Conservation (phyloP, 2,329 filamentous ascomycete genomes). For the Aspergillus chevalieri region DNA sequence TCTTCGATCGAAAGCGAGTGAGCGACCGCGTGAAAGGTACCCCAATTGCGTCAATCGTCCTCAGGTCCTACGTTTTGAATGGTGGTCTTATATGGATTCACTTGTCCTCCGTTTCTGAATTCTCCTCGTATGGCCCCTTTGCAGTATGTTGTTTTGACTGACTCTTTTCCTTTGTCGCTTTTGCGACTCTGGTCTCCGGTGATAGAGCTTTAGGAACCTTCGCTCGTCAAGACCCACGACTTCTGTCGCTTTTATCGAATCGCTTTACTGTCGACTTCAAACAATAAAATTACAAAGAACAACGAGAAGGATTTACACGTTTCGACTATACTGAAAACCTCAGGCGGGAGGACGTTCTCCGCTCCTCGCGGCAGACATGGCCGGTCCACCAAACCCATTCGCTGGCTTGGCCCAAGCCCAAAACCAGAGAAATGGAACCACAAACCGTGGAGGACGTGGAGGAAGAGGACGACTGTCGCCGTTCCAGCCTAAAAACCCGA, state of each 20-base stretch:
- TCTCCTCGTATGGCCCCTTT: not conserved
- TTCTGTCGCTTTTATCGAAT: not conserved
- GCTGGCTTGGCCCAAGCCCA: slow-evolving; percentile 9
- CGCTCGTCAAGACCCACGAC: not conserved
- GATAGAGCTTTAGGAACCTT: slow-evolving; percentile 8
- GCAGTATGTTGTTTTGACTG: slow-evolving; percentile 8
- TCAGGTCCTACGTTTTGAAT: not conserved
- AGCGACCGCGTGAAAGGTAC: too few species aligned
- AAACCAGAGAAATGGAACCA: slow-evolving; percentile 18
- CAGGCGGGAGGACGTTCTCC: slow-evolving; percentile 14
- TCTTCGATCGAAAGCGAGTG: too few species aligned
- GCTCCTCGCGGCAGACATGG: slow-evolving; percentile 25
- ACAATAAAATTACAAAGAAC: not conserved
- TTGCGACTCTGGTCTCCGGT: slow-evolving; percentile 11
- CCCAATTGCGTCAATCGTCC: too few species aligned
- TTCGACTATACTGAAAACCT: slow-evolving; percentile 3
- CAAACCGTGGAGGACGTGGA: not conserved
- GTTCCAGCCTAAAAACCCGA: slow-evolving; percentile 13
- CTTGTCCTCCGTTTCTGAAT: not conserved
- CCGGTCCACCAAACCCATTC: slow-evolving; percentile 25
- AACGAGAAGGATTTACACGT: not conserved
- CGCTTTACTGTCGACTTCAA: not conserved
- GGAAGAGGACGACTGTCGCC: slow-evolving; percentile 11
- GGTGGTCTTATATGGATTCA: not conserved
- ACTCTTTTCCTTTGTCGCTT: slow-evolving; percentile 14